Base-by-base conservation (phyloP, 257 asterid genomes). In the Petrea volubilis region DNA sequence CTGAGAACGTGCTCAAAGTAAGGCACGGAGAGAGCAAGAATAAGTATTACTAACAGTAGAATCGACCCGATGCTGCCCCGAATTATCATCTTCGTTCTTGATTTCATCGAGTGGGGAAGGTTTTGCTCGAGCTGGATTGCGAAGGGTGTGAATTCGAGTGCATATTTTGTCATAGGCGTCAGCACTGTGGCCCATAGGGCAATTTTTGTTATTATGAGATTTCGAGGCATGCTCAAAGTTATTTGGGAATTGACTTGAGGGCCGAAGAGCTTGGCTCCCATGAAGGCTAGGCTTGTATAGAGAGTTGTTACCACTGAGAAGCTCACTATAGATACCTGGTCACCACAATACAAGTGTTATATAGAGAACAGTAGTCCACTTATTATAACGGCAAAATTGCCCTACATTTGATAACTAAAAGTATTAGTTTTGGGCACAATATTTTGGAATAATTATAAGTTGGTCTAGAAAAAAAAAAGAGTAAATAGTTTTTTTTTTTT, bases 111-210 rank as follows among this genome's bases (percentile, higher is more conserved):
- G 14, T 17, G 64, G 1, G 93, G 88, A 14, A 90, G 86, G 38
- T 18, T 76, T 8, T 77, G 79, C 49, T 90, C 95, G 0, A 88
- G 82, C 50, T 90, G 86, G 21, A 83, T 86, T 18, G 97, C 94
- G 27, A 88, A 78, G 2, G 97, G 96, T 13, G 92, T 84, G 66
- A 86, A 88, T 62, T 85, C 92, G 0, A 90, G 80, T 5, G 92
- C 96, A 60, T 88, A 88, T 80, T 88, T 88, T 6, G 97, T 90
- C 90, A 90, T 80, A 14, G 96, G 96, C 4, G 90, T 85, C 21
- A 86, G 75, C 7, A 86, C 81, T 1, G 92, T 85, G 33, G 96
- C 90, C 96, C 96, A 88, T 1, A 88, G 81, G 24, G 96, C 97
- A 27, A 90, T 74, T 77, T 90, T 88, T 0, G 96, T 83, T 56